phyloP scores from a whole-genome alignment of 2,329 filamentous ascomycete genomes.

The Purpureocillium lavendulum region DNA sequence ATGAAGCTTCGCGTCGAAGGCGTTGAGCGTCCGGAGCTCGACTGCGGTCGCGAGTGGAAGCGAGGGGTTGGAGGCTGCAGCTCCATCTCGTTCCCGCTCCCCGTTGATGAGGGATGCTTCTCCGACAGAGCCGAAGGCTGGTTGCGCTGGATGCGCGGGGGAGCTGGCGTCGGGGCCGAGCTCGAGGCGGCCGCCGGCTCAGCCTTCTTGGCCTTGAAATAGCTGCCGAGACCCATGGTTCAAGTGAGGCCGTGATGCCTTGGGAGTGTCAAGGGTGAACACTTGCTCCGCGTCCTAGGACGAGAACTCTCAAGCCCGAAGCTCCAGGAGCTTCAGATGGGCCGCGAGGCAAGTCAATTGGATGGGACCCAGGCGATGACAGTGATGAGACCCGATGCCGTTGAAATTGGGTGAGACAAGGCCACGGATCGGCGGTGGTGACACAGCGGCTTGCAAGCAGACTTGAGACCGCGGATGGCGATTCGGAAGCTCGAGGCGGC shows the following conservation, averaged over 20 bases:
- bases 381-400: no score
- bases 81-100: constrained; percentile 33
- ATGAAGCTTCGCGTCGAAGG: constrained; percentile 38
- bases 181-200: constrained; percentile 7
- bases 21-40: constrained; percentile 35
- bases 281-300: neutral
- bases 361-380: no score
- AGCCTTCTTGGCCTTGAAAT: constrained; percentile 43
- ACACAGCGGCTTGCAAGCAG: no score
- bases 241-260: neutral
- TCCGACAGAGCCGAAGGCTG: constrained; percentile 24
- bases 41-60: constrained; percentile 20
- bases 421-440: no score
- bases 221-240: constrained; percentile 52
- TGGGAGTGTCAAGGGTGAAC: no score
- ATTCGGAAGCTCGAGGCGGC: no score
- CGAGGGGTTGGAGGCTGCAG: constrained; percentile 39
- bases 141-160: constrained; percentile 12
- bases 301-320: neutral
- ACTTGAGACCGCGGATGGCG: no score
- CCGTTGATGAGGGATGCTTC: constrained; percentile 20
- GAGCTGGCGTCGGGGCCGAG: constrained; percentile 8
- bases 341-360: no score
- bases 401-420: no score
- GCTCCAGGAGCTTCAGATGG: neutral